phyloP scores from a whole-genome alignment of 371 early-diverging fungal genomes.

The Homolaphlyctis polyrhiza region DNA sequence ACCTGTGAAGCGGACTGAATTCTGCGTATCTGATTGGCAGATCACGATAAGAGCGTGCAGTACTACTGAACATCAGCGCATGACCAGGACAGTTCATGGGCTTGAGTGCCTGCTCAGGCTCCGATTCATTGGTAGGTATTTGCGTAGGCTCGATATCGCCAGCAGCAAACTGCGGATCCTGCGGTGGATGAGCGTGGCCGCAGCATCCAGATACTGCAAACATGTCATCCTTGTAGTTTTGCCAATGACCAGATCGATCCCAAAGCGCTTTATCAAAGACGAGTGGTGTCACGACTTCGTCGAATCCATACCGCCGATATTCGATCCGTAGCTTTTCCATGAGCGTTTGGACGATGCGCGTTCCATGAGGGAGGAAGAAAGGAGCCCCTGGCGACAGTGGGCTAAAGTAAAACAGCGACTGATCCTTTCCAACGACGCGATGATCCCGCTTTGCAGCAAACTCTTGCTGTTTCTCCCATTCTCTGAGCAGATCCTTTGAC shows the following conservation, averaged over 20 bases:
- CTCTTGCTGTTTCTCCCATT: constrained; percentile 27
- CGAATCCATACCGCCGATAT: constrained; percentile 74
- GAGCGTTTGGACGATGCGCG: constrained; percentile 79
- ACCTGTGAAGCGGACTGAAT: constrained; percentile 90
- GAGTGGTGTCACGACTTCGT: constrained; percentile 96
- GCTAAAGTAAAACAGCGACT: constrained; percentile 69
- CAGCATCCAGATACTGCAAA: constrained; percentile 22
- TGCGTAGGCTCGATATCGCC: too few relatives aligned
- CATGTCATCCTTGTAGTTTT: constrained; percentile 79
- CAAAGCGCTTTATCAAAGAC: constrained; percentile 95
- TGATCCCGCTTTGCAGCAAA: constrained; percentile 49
- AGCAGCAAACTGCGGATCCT: too few relatives aligned
- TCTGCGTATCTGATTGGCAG: constrained; percentile 91
- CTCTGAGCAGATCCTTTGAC: constrained; percentile 25
- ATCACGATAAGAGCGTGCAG: constrained; percentile 83
- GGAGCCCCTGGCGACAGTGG: constrained; percentile 85
- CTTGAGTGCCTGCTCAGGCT: constrained; percentile 72
- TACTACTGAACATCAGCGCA: constrained; percentile 84
- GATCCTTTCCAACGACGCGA: constrained; percentile 50
- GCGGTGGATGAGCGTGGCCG: background rate
- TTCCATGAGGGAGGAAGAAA: constrained; percentile 94
- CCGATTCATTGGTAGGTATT: too few relatives aligned
- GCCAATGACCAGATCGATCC: constrained; percentile 98
- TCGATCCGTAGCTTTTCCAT: constrained; percentile 52
- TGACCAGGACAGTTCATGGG: constrained; percentile 99